Base-by-base conservation (phyloP, 176 grass and related monocot genomes). In the Triticum monococcum region DNA sequence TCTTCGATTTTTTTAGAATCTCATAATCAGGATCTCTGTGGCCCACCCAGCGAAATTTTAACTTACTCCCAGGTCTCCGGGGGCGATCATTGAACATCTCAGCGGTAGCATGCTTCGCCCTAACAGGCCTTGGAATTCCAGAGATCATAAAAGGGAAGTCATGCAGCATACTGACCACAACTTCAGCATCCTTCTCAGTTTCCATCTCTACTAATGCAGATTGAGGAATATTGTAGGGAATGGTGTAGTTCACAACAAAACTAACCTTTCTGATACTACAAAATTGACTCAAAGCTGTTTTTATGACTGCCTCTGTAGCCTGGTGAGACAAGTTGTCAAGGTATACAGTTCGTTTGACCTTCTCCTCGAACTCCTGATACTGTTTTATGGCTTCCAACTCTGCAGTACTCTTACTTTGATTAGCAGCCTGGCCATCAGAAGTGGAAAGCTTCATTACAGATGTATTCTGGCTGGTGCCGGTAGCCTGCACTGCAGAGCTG, bases 111-210 rank as follows among this genome's bases (percentile, higher is more conserved):
- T 0, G 80, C 20, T 40, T 67, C 2, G 75, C 96, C 40, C 90
- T 94, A 33, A 95, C 84, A 68, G 93, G 93, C 25, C 93, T 88
- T 31, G 96, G 93, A 88, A 98, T 95, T 31, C 93, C 93, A 23
- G 82, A 86, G 13, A 98, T 84, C 91, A 95, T 95, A 72, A 95
- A 98, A 30, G 91, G 96, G 59, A 87, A 98, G 9, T 89, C 87
- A 5, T 61, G 54, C 72, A 98, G 87, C 83, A 89, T 73, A 17
- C 26, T 37, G 30, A 95, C 36, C 35, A 98, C 80, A 12, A 52
- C 37, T 3, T 62, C 60, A 50, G 92, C 91, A 63, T 93, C 77
- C 57, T 92, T 91, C 56, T 88, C 82, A 37, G 28, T 88, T 71
- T 97, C 91, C 90, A 97, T 93, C 72, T 91, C 89, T 22, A 97